These are phyloP conservation scores for Torulaspora microellipsoides DNA, from an alignment of 805 yeast genomes.

Conservation along the genomic window DNA sequence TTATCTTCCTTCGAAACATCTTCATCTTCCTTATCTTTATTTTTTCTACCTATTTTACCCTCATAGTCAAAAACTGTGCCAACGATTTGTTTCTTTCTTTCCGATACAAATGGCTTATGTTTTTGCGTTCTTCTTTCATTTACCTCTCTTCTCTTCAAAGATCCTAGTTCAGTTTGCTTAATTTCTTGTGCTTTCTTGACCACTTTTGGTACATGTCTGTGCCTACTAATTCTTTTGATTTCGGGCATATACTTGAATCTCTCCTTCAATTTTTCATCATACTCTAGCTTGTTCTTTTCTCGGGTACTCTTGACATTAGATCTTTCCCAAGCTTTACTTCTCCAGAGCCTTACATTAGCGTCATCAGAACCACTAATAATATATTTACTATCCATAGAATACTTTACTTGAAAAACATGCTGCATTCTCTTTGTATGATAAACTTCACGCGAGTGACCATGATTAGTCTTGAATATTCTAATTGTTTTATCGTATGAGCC, in stretches of 20 bases:
- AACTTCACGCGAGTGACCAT: conserved; percentile 91
- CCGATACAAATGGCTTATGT: conserved; percentile 55
- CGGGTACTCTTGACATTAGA: conserved; percentile 74
- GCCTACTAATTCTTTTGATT: conserved; percentile 80
- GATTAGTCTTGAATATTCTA: conserved; percentile 65
- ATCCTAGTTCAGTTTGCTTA: conserved; percentile 65
- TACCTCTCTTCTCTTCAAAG: conserved; percentile 74
- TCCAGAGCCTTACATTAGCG: conserved; percentile 92
- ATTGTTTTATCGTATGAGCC: conserved; percentile 94
- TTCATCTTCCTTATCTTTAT: conserved; percentile 8
- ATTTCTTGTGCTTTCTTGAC: conserved; percentile 87
- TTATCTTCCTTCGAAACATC: conserved; percentile 10
- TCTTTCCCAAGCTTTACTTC: conserved; percentile 81
- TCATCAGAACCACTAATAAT: conserved; percentile 92
- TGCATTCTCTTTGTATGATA: conserved; percentile 99
- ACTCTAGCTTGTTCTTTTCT: conserved; percentile 79
- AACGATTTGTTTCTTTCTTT: conserved; percentile 82
- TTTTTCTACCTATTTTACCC: conserved; percentile 19
- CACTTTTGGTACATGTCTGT: conserved; percentile 84
- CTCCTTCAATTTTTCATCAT: conserved; percentile 87
- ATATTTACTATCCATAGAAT: conserved; percentile 84
- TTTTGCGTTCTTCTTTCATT: conserved; percentile 79
- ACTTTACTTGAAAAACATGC: conserved; percentile 78
- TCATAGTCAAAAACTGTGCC: conserved; percentile 67
- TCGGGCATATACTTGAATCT: conserved; percentile 96